Evolutionary conservation across 2,329 filamentous ascomycete species (phyloP), one percentile per base, ranked within the genome.

Genomic region (Clarireedia monteithiana): DNA sequence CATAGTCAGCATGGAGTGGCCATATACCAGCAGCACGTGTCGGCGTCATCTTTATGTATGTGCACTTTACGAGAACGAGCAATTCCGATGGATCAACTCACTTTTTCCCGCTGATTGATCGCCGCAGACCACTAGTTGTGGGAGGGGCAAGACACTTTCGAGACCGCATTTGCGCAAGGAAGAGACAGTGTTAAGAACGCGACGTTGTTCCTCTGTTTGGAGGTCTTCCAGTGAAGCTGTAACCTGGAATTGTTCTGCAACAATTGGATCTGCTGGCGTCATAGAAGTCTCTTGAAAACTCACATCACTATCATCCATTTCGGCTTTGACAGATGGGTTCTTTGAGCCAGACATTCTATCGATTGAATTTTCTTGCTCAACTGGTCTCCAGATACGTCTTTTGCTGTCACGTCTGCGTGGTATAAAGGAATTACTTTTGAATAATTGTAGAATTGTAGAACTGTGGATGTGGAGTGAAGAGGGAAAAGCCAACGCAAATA

Each of bases 111-210:
- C 78, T 1, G 80, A 51, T 12, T 54, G 45, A 30, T 54, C 52
- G 23, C 45, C 45, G 20, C 45, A 54, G 17, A 54, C 52, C 9
- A 48, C 44, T 10, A 54, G 26, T 42, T 54, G 45, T 20, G 45
- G 45, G 3, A 54, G n/a, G 2, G 23, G 34, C 2, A 54, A 15
- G 15, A 49, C 45, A 44, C 34, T 34, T 12, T 54, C 52, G 5
- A 49, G 36, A 15, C 80, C 73, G 59, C 74, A 70, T 67, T 78
- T 74, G 65, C 77, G 74, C n/a, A 83, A 73, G 54, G 76, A 76
- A 58, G 80, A 77, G 56, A 83, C 75, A 48, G 80, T 76, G 60
- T 85, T 78, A 42, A 84, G 72, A 40, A 85, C 73, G 15, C 74
- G 74, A 7, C 77, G 73, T 68, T 83, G 80, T 63, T 83, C 80